Conservation (phyloP, 805 yeast species). For the Yarrowia yakushimensis region DNA sequence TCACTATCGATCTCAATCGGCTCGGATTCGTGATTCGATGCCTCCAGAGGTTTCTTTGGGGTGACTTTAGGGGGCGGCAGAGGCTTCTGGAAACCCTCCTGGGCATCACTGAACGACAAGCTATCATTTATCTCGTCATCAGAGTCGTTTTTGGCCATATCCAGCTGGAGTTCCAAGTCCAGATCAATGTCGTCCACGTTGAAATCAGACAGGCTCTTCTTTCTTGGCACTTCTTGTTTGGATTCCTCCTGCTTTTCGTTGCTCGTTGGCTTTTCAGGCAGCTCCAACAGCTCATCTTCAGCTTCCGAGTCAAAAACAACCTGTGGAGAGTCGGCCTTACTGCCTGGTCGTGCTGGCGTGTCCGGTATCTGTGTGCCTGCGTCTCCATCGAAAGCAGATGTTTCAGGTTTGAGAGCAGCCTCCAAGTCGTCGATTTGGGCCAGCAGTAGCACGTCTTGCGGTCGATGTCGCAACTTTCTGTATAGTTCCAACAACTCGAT, state of each 20-base stretch:
- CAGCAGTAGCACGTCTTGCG: background rate
- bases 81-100: background rate
- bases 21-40: background rate
- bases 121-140: slow-evolving; percentile 1
- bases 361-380: background rate
- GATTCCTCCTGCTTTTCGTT: background rate
- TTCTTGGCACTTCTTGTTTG: too few species aligned
- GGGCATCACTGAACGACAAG: background rate
- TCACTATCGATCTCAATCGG: slow-evolving; percentile 22
- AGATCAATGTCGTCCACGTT: background rate
- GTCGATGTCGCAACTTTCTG: background rate
- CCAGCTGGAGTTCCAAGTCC: slow-evolving; percentile 4
- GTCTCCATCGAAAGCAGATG: background rate
- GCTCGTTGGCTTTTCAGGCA: background rate
- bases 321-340: background rate
- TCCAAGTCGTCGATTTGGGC: slow-evolving; percentile 15
- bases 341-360: background rate
- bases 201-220: background rate
- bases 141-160: background rate
- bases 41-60: background rate
- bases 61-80: background rate
- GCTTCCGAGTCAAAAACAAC: background rate
- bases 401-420: slow-evolving; percentile 7
- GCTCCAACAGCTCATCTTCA: background rate
- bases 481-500: background rate